Base-by-base conservation (phyloP, 179 eudicot species). In the Beta macrorhiza region DNA sequence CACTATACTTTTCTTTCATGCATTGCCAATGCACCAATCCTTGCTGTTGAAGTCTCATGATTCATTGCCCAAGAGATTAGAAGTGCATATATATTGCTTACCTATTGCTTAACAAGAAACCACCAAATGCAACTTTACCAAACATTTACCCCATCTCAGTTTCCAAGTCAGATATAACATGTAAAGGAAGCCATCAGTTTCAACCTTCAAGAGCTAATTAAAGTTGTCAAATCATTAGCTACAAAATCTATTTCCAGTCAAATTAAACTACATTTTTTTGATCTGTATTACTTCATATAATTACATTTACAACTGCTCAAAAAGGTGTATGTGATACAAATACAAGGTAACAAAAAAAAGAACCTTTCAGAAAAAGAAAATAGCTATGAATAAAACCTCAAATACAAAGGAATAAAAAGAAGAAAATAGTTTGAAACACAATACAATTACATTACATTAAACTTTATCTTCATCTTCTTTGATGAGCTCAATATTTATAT, bases 401-500 rank as follows among this genome's bases (percentile, higher is more conserved):
- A 29, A 29, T 29, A 29, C 10, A 1, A 17, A 51, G 63, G 19
- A 29, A 19, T 11, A 52, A 53, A 14, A n/a, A 55, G 52, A 3
- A 37, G 67, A 57, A 62, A 44, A 20, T 25, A 25, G 61, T 80
- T n/a, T 65, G 17, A 32, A 22, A 32, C 57, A 65, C 14, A 53
- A 55, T 53, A 49, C 29, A 29, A 57, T 63, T 80, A 37, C 77
- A 79, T 85, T 75, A 85, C 77, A 79, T 85, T 75, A 85, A 55
- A 85, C 87, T 82, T 82, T 79, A 71, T 79, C 81, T 75, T 76
- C 87, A 42, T 20, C 13, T 45, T 76, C 80, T 58, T 14, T 58
- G 19, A 62, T 62, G 62, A 68, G 72, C 14, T 75, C 84, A 74
- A 74, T 0, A 29, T 29, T 29, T 29, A 29, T 67, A 49, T 55